phyloP scores from a whole-genome alignment of 805 yeast genomes.

The Grigorovia humatica region DNA sequence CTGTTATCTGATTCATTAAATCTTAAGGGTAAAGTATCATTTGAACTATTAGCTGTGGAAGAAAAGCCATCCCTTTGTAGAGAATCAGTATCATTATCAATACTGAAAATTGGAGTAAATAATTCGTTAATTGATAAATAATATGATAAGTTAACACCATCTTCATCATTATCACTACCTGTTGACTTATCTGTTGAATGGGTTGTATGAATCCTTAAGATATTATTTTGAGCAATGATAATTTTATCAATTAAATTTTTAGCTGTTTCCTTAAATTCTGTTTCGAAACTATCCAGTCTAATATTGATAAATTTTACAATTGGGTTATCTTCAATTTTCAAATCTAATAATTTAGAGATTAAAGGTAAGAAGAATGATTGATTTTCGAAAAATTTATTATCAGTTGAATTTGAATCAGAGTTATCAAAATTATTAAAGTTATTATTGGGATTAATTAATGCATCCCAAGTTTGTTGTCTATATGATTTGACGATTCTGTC shows the following conservation, averaged over 20 bases:
- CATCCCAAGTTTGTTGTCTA: constrained; percentile 43
- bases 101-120: constrained; percentile 1
- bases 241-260: constrained; percentile 33
- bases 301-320: constrained; percentile 50
- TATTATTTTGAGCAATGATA: constrained; percentile 31
- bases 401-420: not conserved
- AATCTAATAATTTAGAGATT: constrained; percentile 47
- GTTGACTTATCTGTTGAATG: constrained; percentile 6
- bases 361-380: constrained; percentile 31
- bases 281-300: constrained; percentile 34
- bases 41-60: not conserved
- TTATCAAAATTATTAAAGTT: not conserved
- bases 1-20: not conserved
- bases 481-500: constrained; percentile 45
- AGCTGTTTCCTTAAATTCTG: constrained; percentile 33
- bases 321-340: constrained; percentile 58
- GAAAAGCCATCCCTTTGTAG: not conserved
- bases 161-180: constrained; percentile 9
- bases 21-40: constrained; percentile 7
- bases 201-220: constrained; percentile 19
- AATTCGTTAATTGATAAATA: constrained; percentile 20
- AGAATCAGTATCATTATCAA: not conserved
- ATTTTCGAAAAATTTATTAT: constrained; percentile 5
- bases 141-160: constrained; percentile 29
- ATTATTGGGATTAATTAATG: constrained; percentile 24